Percentiles rank a stretch among this genome's conserved stretches.
These are phyloP conservation scores for Boletus barrowsii DNA, from an alignment of 768 basidiomycete genomes.

Conservation along the genomic window DNA sequence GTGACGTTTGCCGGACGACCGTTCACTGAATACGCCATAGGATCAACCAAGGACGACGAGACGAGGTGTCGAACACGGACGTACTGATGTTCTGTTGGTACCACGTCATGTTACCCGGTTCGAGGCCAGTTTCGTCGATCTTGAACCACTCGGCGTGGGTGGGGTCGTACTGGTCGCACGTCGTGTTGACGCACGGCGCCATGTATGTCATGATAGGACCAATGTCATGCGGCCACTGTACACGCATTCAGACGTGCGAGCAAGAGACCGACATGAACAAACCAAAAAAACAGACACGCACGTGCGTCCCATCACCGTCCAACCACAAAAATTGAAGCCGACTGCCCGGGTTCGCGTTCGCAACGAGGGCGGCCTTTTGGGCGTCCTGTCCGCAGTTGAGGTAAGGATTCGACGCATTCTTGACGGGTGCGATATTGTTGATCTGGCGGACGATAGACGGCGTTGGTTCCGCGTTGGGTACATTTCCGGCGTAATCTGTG, in stretches of 20 bases:
- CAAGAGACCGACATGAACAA: not conserved
- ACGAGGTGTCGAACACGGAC: slow-evolving; percentile 19
- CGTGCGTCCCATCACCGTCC: slow-evolving; percentile 40
- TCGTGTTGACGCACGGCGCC: slow-evolving; percentile 53
- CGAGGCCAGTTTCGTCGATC: slow-evolving; percentile 51
- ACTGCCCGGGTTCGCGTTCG: slow-evolving; percentile 59
- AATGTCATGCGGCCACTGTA: slow-evolving; percentile 52
- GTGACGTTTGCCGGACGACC: slow-evolving; percentile 41
- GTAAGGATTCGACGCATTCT: slow-evolving; percentile 54
- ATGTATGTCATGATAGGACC: slow-evolving; percentile 77
- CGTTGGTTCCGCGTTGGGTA: slow-evolving; percentile 37
- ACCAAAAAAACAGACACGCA: slow-evolving; percentile 15
- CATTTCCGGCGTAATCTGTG: slow-evolving; percentile 40
- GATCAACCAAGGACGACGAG: not conserved
- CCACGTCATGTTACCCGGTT: slow-evolving; percentile 42
- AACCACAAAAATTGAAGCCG: slow-evolving; percentile 53
- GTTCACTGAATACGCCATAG: slow-evolving; percentile 28
- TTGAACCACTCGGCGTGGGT: slow-evolving; percentile 71
- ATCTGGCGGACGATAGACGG: slow-evolving; percentile 47
- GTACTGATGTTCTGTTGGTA: slow-evolving; percentile 51
- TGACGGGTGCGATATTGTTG: slow-evolving; percentile 43
- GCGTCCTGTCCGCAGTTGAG: slow-evolving; percentile 62
- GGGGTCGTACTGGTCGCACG: slow-evolving; percentile 60
- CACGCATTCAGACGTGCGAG: not conserved
- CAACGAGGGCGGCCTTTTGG: slow-evolving; percentile 46